Evolutionary conservation across 139 green algal genomes (phyloP).

Genomic region (Penium margaritaceum): DNA sequence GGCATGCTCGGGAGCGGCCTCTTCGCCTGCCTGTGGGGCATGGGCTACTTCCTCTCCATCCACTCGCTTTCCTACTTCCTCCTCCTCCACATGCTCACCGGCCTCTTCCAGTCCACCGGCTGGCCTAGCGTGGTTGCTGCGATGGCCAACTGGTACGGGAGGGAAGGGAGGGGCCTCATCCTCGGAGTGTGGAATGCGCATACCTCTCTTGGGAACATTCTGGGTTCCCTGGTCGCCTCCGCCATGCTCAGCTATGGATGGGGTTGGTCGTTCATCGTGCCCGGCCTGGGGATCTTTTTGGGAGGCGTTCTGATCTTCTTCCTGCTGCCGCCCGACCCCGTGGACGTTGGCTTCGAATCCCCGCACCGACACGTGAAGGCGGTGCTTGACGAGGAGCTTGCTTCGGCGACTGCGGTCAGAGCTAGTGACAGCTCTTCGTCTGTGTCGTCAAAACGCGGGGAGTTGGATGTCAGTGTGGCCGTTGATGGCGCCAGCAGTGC

Average conservation of each 20-base stretch:
- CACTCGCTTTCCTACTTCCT: slow-evolving; percentile 78
- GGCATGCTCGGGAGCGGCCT: slow-evolving; percentile 79
- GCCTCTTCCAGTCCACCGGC: slow-evolving; percentile 80
- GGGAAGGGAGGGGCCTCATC: slow-evolving; percentile 80
- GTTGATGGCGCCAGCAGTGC: too few species aligned
- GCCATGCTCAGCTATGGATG: slow-evolving; percentile 64
- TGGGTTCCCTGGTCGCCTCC: slow-evolving; percentile 73
- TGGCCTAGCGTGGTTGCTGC: slow-evolving; percentile 87
- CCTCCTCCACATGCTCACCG: slow-evolving; percentile 61
- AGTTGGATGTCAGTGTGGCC: too few species aligned
- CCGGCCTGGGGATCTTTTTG: slow-evolving; percentile 50
- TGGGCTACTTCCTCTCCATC: slow-evolving; percentile 77
- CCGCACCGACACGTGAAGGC: neutral
- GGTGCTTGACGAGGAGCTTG: neutral
- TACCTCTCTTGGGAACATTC: slow-evolving; percentile 87
- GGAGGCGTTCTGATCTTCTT: slow-evolving; percentile 32
- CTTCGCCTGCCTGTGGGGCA: slow-evolving; percentile 68
- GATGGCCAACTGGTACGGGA: slow-evolving; percentile 91
- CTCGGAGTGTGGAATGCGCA: slow-evolving; percentile 96
- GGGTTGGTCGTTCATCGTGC: slow-evolving; percentile 83
- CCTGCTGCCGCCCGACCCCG: slow-evolving; percentile 74
- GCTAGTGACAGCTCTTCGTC: too few species aligned
- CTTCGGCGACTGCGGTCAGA: neutral
- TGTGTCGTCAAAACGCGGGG: too few species aligned
- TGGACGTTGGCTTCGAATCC: slow-evolving; percentile 54